Conservation (phyloP, 2,329 filamentous ascomycete genomes). For the Knoxdaviesia capensis region DNA sequence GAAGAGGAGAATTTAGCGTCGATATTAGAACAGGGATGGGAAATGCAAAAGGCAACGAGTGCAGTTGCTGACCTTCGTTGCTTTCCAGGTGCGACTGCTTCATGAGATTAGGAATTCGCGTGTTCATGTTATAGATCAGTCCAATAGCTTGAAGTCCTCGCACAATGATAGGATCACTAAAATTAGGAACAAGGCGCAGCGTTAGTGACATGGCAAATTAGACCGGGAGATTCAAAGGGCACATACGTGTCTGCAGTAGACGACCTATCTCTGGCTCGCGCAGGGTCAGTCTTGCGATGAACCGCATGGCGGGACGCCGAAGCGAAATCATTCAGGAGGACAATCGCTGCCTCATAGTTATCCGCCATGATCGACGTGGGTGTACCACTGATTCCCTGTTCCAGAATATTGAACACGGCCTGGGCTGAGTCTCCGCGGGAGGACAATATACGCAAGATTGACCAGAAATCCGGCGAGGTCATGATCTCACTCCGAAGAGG, state of each 20-base stretch:
- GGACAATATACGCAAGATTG: conserved; percentile 60
- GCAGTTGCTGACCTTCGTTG: conserved; percentile 43
- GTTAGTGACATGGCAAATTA: conserved; percentile 10
- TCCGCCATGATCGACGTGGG: conserved; percentile 77
- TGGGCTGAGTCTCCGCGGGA: conserved; percentile 48
- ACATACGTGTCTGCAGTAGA: not conserved
- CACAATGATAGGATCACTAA: conserved; percentile 32
- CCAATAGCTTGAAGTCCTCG: conserved; percentile 65
- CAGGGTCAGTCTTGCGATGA: not conserved
- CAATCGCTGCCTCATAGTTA: conserved; percentile 80
- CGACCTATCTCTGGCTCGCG: not conserved
- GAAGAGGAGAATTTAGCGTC: not conserved
- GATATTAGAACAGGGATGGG: not conserved
- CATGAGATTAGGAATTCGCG: conserved; percentile 69
- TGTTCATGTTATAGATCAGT: conserved; percentile 65
- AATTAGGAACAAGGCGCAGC: conserved; percentile 18
- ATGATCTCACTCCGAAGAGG: conserved; percentile 80
- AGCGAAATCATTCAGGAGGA: conserved; percentile 75
- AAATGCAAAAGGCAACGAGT: not conserved
- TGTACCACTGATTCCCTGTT: conserved; percentile 52
- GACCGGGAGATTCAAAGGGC: too few species aligned
- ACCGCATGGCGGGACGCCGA: conserved; percentile 24
- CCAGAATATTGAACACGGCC: conserved; percentile 71
- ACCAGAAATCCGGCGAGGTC: conserved; percentile 95
- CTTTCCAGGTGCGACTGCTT: conserved; percentile 81